Conservation (phyloP, 331 rosid species). For the Acacia pycnantha region DNA sequence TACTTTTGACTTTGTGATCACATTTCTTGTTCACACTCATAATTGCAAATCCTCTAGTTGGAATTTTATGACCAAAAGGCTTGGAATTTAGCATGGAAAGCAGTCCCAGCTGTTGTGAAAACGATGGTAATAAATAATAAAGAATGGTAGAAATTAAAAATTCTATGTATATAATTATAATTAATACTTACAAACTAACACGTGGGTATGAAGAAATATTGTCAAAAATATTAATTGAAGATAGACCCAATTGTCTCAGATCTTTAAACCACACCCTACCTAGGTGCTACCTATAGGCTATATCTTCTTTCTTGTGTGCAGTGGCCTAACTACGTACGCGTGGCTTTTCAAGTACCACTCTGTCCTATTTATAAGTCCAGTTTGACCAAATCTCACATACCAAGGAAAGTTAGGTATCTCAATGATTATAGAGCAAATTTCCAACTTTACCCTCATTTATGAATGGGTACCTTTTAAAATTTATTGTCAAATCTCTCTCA, state of each 20-base stretch:
- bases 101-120: constrained; percentile 18
- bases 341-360: not conserved
- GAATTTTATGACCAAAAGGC: not conserved
- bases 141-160: not conserved
- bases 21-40: not conserved
- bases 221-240: constrained; percentile 31
- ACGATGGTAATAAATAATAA: not conserved
- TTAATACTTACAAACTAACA: not conserved
- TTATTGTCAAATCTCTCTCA: too few relatives aligned
- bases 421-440: too few relatives aligned
- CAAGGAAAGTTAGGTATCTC: too few relatives aligned
- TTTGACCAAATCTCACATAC: too few relatives aligned
- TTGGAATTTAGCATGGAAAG: not conserved
- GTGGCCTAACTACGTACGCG: not conserved
- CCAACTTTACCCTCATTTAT: too few relatives aligned
- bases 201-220: not conserved
- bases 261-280: constrained; percentile 22
- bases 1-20: not conserved
- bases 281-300: not conserved
- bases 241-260: constrained; percentile 2
- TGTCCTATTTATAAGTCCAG: too few relatives aligned
- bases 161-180: not conserved
- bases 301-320: not conserved
- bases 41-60: not conserved
- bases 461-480: too few relatives aligned